Percentiles rank a stretch among this genome's conserved stretches.
Conservation (phyloP, 2,329 filamentous ascomycete species). For the Claviceps maximensis region DNA sequence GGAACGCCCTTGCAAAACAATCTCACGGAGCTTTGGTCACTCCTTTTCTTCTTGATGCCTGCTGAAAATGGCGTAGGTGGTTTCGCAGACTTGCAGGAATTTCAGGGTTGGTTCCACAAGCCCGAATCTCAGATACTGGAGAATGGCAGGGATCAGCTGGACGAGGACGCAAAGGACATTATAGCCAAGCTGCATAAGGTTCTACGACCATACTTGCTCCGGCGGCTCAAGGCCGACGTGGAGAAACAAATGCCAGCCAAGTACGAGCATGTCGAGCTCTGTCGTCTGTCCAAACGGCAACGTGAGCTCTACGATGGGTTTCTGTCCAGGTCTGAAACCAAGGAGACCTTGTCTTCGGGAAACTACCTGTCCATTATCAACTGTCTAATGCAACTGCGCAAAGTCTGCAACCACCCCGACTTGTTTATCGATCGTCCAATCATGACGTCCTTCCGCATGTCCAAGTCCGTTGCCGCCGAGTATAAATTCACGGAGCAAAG, state of each 20-base stretch:
- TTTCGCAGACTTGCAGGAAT: slow-evolving; percentile 90
- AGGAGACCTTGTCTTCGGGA: slow-evolving; percentile 75
- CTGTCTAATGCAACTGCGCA: slow-evolving; percentile 91
- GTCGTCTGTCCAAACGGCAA: slow-evolving; percentile 86
- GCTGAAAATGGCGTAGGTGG: slow-evolving; percentile 76
- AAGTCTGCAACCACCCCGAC: slow-evolving; percentile 97
- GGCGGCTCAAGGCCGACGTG: slow-evolving; percentile 87
- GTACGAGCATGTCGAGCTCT: slow-evolving; percentile 94
- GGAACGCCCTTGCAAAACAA: slow-evolving; percentile 97
- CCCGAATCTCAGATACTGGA: slow-evolving; percentile 94
- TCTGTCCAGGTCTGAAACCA: slow-evolving; percentile 77
- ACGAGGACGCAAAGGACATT: slow-evolving; percentile 82
- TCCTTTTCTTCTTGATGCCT: slow-evolving; percentile 93
- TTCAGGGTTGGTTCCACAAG: slow-evolving; percentile 89
- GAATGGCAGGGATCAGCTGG: slow-evolving; percentile 84
- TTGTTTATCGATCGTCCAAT: slow-evolving; percentile 93
- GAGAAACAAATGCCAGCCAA: slow-evolving; percentile 99
- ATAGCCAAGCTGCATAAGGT: slow-evolving; percentile 92
- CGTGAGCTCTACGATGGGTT: slow-evolving; percentile 95
- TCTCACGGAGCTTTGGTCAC: slow-evolving; percentile 88
- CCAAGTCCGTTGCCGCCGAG: slow-evolving; percentile 58
- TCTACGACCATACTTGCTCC: slow-evolving; percentile 77
- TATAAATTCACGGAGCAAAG: slow-evolving; percentile 62
- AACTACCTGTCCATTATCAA: slow-evolving; percentile 98
- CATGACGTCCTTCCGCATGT: slow-evolving; percentile 92